Base-by-base conservation (phyloP, 2,329 filamentous ascomycete species). In the Gnomoniopsis sp. region DNA sequence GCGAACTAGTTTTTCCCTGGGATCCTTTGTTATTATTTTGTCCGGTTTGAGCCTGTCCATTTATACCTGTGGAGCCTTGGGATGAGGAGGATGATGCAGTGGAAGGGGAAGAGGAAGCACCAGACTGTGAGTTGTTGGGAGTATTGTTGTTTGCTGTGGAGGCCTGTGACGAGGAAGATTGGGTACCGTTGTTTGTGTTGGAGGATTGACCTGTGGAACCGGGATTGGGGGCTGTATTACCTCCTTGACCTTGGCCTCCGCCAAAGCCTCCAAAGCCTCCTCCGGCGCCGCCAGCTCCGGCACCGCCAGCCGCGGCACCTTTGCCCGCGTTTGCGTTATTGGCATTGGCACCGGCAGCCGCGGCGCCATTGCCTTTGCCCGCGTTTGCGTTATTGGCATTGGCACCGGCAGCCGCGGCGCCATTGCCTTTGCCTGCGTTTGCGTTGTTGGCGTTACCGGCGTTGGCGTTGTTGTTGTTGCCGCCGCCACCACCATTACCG, bases 401-500 rank as follows among this genome's bases (percentile, higher is more conserved):
- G 30, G 21, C 33, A 34, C 23, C 52, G 19, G 41, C 43, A 34
- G 19, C 17, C 3, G 38, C 38, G 38, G 12, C n/a, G 12, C 4
- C 38, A 12, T 41, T n/a, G 38, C n/a, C 38, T 3, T 15, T n/a
- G 38, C 3, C n/a, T 6, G 23, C 57, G 49, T 57, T 60, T 34
- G 62, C 66, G 48, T 53, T 58, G 52, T 65, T 63, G 23, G 58
- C 63, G 19, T 65, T 58, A 34, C 61, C 65, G 11, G 52, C 62
- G 49, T 65, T 67, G 47, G 65, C 65, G 58, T 66, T 67, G 53
- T 63, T 63, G 21, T 66, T 64, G 54, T 51, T 57, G 46, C 43
- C 55, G 54, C 65, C 64, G 56, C 51, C 44, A n/a, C 30, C 33
- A 3, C 48, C 54, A 49, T 44, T 57, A 49, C 34, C 38, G 4